Conservation (phyloP, 306 rosid genomes). For the Vigna nakashimae region DNA sequence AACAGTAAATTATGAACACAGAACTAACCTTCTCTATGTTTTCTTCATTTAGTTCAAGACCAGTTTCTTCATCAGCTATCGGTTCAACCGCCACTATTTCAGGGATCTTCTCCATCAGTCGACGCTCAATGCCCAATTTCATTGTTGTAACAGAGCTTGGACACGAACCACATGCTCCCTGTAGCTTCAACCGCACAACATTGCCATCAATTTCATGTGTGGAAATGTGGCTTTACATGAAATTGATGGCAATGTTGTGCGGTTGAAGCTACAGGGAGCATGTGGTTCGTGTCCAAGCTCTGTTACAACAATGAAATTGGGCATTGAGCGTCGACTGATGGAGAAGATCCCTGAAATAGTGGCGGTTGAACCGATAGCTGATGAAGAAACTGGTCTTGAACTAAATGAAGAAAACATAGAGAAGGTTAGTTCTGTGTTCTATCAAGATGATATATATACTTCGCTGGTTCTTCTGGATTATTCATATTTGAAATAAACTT, state of each 20-base stretch:
- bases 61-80: constrained; percentile 69
- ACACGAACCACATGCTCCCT: too few relatives aligned
- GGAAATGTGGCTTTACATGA: too few relatives aligned
- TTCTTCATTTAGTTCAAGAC: constrained; percentile 86
- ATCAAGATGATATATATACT: constrained; percentile 12
- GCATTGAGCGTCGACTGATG: constrained; percentile 91
- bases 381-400: constrained; percentile 88
- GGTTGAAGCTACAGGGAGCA: too few relatives aligned
- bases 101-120: too few relatives aligned
- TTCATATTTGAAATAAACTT: background rate
- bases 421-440: constrained; percentile 60
- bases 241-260: too few relatives aligned
- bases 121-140: too few relatives aligned
- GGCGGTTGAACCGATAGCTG: constrained; percentile 89
- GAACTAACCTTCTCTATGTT: constrained; percentile 82
- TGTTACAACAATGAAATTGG: constrained; percentile 95
- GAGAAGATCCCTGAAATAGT: constrained; percentile 95
- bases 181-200: too few relatives aligned
- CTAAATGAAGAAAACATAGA: constrained; percentile 87
- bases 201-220: too few relatives aligned
- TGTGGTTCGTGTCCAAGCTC: constrained; percentile 98
- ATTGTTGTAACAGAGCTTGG: too few relatives aligned
- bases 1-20: background rate
- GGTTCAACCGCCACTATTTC: too few relatives aligned
- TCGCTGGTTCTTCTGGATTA: constrained; percentile 7